Percentiles rank a stretch among this genome's conserved stretches.
phyloP scores from a whole-genome alignment of 2,329 filamentous ascomycete genomes.

The Diaporthe sp. region DNA sequence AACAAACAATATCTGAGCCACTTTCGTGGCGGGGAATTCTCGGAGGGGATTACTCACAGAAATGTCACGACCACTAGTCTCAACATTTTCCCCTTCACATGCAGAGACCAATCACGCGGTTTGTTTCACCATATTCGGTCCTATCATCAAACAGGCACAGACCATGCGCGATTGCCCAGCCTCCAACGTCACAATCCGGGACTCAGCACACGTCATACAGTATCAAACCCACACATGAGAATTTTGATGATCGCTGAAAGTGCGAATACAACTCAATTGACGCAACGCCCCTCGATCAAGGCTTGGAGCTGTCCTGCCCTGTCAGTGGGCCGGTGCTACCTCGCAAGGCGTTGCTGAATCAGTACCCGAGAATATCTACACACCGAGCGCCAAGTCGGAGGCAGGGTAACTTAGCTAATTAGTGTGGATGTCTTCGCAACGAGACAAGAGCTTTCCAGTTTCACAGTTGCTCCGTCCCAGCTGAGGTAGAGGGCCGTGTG shows the following conservation, averaged over 20 bases:
- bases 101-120: neutral
- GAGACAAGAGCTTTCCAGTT: conserved; percentile 19
- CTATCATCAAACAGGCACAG: conserved; percentile 20
- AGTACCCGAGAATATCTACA: neutral
- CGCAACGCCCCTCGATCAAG: neutral
- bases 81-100: neutral
- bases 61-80: neutral
- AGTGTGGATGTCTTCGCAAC: neutral
- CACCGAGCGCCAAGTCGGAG: conserved; percentile 21
- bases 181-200: conserved; percentile 1
- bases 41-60: neutral
- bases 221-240: neutral
- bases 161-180: conserved; percentile 7
- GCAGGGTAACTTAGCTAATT: neutral
- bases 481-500: conserved; percentile 18
- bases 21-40: neutral
- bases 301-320: neutral
- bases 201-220: conserved; percentile 22
- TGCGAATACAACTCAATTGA: neutral
- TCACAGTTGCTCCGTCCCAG: conserved; percentile 26
- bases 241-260: neutral
- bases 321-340: neutral
- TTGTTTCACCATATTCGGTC: neutral
- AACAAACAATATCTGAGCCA: neutral
- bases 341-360: conserved; percentile 19